These are phyloP conservation scores for Candida nemodendra DNA, from an alignment of 805 yeast species.

Conservation along the genomic window DNA sequence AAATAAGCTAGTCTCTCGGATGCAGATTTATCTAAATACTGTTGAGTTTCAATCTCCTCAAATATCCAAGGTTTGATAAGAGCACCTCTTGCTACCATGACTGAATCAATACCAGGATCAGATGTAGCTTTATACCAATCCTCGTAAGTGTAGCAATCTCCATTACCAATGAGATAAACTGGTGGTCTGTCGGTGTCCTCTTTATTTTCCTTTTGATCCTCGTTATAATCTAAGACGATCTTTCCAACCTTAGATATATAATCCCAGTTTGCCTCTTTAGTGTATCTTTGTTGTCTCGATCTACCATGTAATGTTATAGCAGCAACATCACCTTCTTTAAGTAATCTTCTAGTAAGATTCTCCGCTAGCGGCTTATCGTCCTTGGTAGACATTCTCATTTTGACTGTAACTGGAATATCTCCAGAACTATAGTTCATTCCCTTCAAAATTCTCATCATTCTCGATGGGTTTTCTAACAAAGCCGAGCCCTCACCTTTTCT, in stretches of 20 bases:
- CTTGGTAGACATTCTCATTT: conserved; percentile 86
- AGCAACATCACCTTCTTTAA: conserved; percentile 78
- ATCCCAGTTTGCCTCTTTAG: conserved; percentile 90
- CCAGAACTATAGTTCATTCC: conserved; percentile 88
- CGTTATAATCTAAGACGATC: conserved; percentile 58
- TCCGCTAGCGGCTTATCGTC: conserved; percentile 90
- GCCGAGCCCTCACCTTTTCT: conserved; percentile 97
- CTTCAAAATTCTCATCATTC: conserved; percentile 71
- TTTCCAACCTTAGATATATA: conserved; percentile 75
- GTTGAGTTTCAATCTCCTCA: conserved; percentile 88
- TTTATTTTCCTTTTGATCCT: conserved; percentile 57
- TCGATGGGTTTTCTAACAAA: conserved; percentile 82
- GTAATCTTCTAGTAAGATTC: conserved; percentile 63
- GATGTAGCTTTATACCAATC: conserved; percentile 80
- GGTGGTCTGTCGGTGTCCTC: conserved; percentile 55
- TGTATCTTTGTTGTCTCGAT: conserved; percentile 92
- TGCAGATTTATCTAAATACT: conserved; percentile 87
- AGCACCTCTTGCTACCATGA: conserved; percentile 98
- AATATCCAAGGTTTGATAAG: conserved; percentile 98
- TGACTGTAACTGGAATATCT: conserved; percentile 89
- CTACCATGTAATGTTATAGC: conserved; percentile 96
- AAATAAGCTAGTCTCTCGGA: conserved; percentile 81
- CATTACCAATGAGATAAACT: conserved; percentile 89
- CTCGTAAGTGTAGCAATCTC: conserved; percentile 82
- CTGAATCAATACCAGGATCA: conserved; percentile 77